Conservation (phyloP, 169 alveolate genomes). For the Plasmodium gaboni region DNA sequence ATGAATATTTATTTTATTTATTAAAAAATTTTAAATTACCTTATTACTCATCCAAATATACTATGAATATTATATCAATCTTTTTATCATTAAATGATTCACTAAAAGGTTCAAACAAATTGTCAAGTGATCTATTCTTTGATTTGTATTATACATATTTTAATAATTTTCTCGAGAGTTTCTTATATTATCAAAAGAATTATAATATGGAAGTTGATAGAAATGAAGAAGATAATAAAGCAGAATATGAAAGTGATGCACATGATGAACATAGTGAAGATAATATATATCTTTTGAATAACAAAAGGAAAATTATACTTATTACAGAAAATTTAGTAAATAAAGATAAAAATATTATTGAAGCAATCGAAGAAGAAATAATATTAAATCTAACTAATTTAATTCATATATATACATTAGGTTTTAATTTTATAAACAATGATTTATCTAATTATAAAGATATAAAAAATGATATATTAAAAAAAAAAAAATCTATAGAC, state of each 20-base stretch:
- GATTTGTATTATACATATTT: constrained; percentile 65
- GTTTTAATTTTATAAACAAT: constrained; percentile 59
- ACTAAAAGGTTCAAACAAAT: constrained; percentile 20
- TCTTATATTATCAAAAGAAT: constrained; percentile 58
- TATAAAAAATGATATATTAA: constrained; percentile 26
- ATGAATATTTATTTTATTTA: constrained; percentile 69
- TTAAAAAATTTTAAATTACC: constrained; percentile 67
- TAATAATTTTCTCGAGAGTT: constrained; percentile 39
- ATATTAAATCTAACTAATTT: constrained; percentile 19
- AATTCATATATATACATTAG: constrained; percentile 66
- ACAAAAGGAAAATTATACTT: constrained; percentile 28
- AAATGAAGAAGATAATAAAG: constrained; percentile 9
- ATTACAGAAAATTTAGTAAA: constrained; percentile 50
- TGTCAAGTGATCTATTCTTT: constrained; percentile 50
- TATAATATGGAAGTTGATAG: constrained; percentile 55
- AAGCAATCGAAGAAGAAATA: constrained; percentile 57
- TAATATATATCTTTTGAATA: constrained; percentile 27
- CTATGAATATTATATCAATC: constrained; percentile 76
- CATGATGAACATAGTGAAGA: not conserved
- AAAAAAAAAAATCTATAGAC: constrained; percentile 16
- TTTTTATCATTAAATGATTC: constrained; percentile 57
- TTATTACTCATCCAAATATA: constrained; percentile 63
- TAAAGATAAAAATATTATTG: constrained; percentile 37
- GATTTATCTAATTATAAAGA: constrained; percentile 47
- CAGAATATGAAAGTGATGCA: too few relatives aligned